Conservation (phyloP, 2,329 filamentous ascomycete genomes). For the Colletotrichum noveboracense region DNA sequence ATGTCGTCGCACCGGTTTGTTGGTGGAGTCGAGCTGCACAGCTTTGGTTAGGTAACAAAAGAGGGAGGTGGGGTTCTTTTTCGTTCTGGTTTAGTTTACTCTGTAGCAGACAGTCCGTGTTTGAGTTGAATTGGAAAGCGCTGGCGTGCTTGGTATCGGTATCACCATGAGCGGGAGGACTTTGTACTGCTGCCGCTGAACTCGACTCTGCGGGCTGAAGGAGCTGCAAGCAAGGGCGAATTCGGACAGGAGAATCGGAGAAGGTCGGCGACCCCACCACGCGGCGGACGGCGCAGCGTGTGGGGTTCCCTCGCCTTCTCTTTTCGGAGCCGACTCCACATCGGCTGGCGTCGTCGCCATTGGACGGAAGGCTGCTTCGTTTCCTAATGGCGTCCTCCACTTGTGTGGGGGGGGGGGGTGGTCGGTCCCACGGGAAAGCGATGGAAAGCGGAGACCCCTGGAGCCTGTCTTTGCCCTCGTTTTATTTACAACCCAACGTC, state of each 20-base stretch:
- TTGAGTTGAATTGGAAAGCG: no score
- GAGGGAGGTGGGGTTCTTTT: background rate
- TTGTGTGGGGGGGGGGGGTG: background rate
- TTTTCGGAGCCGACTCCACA: background rate
- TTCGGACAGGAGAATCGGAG: slow-evolving; percentile 17
- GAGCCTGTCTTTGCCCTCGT: background rate
- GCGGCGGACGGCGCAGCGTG: background rate
- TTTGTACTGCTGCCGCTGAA: background rate
- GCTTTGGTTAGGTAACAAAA: background rate
- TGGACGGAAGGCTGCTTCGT: background rate
- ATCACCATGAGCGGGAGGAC: no score
- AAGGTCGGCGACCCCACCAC: slow-evolving; percentile 14
- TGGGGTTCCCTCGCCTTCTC: background rate
- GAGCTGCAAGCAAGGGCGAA: slow-evolving; percentile 12
- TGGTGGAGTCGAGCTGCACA: background rate
- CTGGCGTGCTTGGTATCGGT: no score
- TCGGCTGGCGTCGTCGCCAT: background rate
- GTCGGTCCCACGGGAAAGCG: background rate
- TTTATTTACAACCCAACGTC: background rate
- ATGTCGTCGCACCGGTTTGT: background rate
- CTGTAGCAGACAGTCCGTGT: no score
- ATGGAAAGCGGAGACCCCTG: background rate
- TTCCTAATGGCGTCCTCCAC: background rate
- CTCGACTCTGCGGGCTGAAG: background rate
- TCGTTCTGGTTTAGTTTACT: background rate